Base-by-base conservation (phyloP, 345 rosid species). In the Ricinus communis region DNA sequence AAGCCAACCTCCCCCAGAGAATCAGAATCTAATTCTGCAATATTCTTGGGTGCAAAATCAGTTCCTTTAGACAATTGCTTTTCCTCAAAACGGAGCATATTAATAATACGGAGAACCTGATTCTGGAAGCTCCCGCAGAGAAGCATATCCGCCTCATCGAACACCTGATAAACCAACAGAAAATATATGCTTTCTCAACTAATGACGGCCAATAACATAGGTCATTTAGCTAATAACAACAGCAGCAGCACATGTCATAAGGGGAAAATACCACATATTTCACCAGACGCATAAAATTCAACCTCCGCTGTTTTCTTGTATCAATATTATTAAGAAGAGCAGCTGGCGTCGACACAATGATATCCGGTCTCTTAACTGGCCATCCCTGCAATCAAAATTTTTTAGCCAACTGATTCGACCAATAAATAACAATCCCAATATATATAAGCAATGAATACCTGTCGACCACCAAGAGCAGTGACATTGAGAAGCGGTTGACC, bases 101-200 rank as follows among this genome's bases (percentile, higher is more conserved):
- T 82, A 52, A 88, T 79, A 46, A 94, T 86, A 76, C 96, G 93
- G 56, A 88, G 81, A 67, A 91, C 89, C 76, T 91, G 95, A 82
- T 91, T 90, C 82, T 89, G 90, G 74, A 95, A 95, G 78, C 97
- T 82, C 65, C 97, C 97, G 24, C 90, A 84, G 25, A 95, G 88
- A 78, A 95, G 97, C 99, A 95, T 89, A 76, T 92, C 99, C 30
- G 97, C 99, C 83, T 94, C 99, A 87, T 94, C 99, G 72, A 92
- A 87, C 30, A 94, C 99, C 97, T 94, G 81, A 24, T 61, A 61
- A 28, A 70, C 27, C 30, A 9, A 54, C 59, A 51, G n/a, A 58
- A 50, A 22, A 10, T 22, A 6, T 33, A 6, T 21, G 8, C 11
- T 22, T 68, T 62, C 50, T 49, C 40, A 53, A 43, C 24, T n/a